Conservation (phyloP, 345 rosid genomes). For the Chamaenerion angustifolium region DNA sequence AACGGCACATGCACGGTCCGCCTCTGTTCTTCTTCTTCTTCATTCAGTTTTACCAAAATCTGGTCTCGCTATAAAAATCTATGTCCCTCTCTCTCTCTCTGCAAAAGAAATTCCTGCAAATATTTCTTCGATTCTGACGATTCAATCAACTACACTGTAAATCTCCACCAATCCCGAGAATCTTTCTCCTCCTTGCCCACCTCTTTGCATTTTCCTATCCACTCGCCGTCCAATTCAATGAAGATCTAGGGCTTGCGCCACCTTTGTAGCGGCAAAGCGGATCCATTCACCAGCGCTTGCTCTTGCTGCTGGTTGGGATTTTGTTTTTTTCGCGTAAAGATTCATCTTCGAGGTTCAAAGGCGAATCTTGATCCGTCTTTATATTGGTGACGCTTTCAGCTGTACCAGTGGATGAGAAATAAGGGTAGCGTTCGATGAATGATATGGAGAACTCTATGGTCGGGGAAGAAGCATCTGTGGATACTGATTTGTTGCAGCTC, state of each 20-base stretch:
- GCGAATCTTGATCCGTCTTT: neutral
- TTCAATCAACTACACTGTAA: neutral
- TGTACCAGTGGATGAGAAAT: slow-evolving; percentile 2
- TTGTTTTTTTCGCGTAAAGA: neutral
- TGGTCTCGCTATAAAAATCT: neutral
- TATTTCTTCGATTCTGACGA: neutral
- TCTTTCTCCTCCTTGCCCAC: neutral
- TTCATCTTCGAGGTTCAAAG: neutral
- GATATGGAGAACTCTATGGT: slow-evolving; percentile 8
- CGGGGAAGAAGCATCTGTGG: slow-evolving; percentile 31
- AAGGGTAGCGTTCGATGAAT: slow-evolving; percentile 4
- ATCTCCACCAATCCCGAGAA: slow-evolving; percentile 4
- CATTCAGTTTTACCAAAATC: neutral
- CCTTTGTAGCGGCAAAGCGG: neutral
- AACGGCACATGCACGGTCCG: neutral
- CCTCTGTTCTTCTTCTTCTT: neutral
- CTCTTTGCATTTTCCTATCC: neutral
- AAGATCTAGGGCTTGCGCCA: slow-evolving; percentile 12
- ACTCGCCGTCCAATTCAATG: slow-evolving; percentile 2
- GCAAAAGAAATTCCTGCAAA: slow-evolving; percentile 1
- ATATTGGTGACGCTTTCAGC: neutral
- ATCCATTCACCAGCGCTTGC: slow-evolving; percentile 1
- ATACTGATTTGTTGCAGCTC: slow-evolving; percentile 59
- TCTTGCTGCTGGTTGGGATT: neutral
- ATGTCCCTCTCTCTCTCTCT: neutral